phyloP scores from a whole-genome alignment of 768 basidiomycete genomes.

The Pleurotus platypus region DNA sequence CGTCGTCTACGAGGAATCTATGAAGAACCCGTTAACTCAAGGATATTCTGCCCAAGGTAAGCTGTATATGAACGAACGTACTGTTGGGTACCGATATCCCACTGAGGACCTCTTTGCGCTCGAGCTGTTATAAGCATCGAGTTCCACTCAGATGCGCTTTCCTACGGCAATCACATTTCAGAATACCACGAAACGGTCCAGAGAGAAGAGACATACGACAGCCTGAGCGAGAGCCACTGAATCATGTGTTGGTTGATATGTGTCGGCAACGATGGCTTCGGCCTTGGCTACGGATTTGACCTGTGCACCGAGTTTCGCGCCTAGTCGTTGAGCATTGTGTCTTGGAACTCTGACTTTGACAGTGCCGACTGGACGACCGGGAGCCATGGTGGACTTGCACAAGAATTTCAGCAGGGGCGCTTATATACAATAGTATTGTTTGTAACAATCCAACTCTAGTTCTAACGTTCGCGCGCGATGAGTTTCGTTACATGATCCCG shows the following conservation, averaged over 20 bases:
- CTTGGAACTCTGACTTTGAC: conserved; percentile 68
- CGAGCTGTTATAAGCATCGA: conserved; percentile 74
- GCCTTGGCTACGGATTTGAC: conserved; percentile 53
- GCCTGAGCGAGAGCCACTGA: conserved; percentile 50
- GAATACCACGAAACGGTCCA: neutral
- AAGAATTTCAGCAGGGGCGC: too few species aligned
- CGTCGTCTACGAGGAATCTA: conserved; percentile 75
- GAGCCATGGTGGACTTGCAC: conserved; percentile 43
- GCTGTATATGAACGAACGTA: conserved; percentile 31
- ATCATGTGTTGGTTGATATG: conserved; percentile 61
- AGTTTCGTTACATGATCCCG: conserved; percentile 24
- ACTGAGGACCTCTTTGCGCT: conserved; percentile 80
- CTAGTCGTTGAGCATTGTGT: conserved; percentile 72
- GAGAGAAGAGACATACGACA: conserved; percentile 46
- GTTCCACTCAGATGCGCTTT: conserved; percentile 86
- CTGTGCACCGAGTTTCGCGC: conserved; percentile 55
- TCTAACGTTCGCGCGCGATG: conserved; percentile 16
- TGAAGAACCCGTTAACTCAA: neutral
- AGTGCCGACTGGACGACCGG: conserved; percentile 49
- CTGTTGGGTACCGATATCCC: conserved; percentile 88
- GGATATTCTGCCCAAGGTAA: too few species aligned
- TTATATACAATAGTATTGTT: too few species aligned
- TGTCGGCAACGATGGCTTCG: conserved; percentile 48
- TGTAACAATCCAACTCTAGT: too few species aligned
- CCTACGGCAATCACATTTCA: conserved; percentile 28